A percentile compares a stretch with the other conserved stretches of the same genome.
phyloP scores from a whole-genome alignment of 345 rosid genomes.

The Reutealis trisperma region DNA sequence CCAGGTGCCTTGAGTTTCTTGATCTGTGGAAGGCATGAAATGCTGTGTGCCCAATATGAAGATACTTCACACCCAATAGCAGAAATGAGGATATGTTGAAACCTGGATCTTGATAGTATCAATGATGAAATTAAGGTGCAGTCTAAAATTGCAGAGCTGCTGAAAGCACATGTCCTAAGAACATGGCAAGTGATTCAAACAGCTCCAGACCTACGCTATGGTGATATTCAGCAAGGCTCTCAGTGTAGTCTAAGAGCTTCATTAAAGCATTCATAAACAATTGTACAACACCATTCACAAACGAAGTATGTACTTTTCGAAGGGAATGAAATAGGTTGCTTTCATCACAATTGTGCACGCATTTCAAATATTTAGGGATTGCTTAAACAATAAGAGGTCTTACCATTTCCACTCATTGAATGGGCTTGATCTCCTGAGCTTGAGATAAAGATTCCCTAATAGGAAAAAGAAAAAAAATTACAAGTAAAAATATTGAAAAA shows the following conservation, averaged over 20 bases:
- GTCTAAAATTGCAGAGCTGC: neutral
- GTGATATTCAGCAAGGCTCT: neutral
- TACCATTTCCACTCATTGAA: constrained; percentile 96
- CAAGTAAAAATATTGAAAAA: constrained; percentile 1
- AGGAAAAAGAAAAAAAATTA: constrained; percentile 8
- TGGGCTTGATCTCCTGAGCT: constrained; percentile 93
- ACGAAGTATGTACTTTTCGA: no score
- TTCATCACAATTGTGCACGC: neutral
- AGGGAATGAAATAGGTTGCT: neutral
- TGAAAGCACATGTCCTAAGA: no score
- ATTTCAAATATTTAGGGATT: neutral
- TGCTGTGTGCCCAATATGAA: neutral
- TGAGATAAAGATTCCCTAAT: constrained; percentile 92
- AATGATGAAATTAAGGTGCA: neutral
- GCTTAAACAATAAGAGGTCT: constrained; percentile 9
- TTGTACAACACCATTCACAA: neutral
- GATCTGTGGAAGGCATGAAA: neutral
- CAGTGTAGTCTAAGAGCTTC: neutral
- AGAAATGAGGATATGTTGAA: neutral
- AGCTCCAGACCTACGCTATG: no score
- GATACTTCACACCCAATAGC: neutral
- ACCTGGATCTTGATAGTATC: neutral
- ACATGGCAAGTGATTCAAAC: no score
- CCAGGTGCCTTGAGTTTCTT: neutral
- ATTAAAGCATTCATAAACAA: neutral